A percentile compares a stretch with the other conserved stretches of the same genome.
Conservation (phyloP, 2,329 filamentous ascomycete species). For the Metarhizium rileyi region DNA sequence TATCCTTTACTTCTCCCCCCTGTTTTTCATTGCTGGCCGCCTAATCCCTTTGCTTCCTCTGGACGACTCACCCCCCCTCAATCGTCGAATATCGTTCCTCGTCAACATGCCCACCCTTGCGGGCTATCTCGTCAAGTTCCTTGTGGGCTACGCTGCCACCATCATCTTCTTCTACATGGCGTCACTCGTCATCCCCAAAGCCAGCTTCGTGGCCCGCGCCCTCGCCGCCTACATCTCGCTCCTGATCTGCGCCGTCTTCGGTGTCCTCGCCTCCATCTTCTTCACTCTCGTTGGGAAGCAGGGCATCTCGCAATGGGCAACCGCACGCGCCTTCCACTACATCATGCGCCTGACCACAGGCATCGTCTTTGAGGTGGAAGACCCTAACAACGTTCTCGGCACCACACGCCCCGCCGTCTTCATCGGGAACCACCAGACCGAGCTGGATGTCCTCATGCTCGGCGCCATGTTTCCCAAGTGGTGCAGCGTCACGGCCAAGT, state of each 20-base stretch:
- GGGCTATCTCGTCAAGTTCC: constrained; percentile 34
- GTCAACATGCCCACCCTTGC: constrained; percentile 16
- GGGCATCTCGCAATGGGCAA: constrained; percentile 77
- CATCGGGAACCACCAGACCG: constrained; percentile 90
- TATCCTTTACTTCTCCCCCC: background rate
- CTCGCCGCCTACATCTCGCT: constrained; percentile 57
- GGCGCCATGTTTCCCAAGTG: constrained; percentile 82
- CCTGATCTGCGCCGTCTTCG: constrained; percentile 55
- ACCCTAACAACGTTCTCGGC: constrained; percentile 51
- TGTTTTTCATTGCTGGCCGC: background rate
- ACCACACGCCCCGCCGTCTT: constrained; percentile 76
- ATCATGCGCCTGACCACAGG: constrained; percentile 67
- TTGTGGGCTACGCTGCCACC: constrained; percentile 41
- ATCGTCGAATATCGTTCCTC: too few relatives aligned
- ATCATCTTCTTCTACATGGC: constrained; percentile 51
- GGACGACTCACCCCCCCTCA: too few relatives aligned
- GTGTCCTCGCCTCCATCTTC: constrained; percentile 61
- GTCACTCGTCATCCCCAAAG: constrained; percentile 46
- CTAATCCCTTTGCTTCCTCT: background rate
- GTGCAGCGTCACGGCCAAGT: constrained; percentile 90
- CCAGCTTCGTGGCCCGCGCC: constrained; percentile 59
- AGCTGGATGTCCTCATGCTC: constrained; percentile 89
- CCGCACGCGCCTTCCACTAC: constrained; percentile 69
- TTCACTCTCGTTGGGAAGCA: constrained; percentile 64
- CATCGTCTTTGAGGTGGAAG: constrained; percentile 65